Percentiles rank a stretch among this genome's conserved stretches.
Evolutionary conservation across 768 basidiomycete species (phyloP).

Genomic region (Gelatoporia subvermispora): DNA sequence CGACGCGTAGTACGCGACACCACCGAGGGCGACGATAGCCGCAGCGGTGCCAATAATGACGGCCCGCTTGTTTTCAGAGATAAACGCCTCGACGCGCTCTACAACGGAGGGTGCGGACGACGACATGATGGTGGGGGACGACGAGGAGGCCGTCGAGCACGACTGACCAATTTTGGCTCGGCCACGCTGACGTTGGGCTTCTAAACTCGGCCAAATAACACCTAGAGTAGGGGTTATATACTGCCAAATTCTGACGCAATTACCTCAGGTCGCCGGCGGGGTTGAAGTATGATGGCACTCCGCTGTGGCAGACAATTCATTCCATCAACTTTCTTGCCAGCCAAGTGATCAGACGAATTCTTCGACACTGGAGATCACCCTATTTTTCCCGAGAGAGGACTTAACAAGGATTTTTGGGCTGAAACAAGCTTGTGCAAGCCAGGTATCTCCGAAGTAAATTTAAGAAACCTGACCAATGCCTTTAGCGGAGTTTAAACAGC

Average conservation of each 20-base stretch:
- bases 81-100: conserved; percentile 63
- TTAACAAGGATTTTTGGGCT: no score
- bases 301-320: no score
- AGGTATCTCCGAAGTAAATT: no score
- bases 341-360: no score
- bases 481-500: no score
- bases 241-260: not conserved
- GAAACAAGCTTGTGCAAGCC: no score
- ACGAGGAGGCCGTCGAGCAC: conserved; percentile 5
- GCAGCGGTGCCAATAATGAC: conserved; percentile 69
- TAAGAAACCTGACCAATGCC: no score
- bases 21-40: conserved; percentile 65
- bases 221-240: conserved; percentile 3
- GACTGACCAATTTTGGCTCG: conserved; percentile 7
- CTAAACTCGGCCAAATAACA: not conserved
- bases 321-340: no score
- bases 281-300: no score
- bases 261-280: not conserved
- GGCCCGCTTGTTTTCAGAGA: conserved; percentile 76
- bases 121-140: conserved; percentile 21
- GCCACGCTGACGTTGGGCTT: conserved; percentile 1
- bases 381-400: no score
- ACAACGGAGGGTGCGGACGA: conserved; percentile 34
- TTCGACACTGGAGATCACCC: no score
- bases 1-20: conserved; percentile 72